A percentile compares a stretch with the other conserved stretches of the same genome.
Conservation (phyloP, 176 grass and related monocot species). For the Bothriochloa decipiens region DNA sequence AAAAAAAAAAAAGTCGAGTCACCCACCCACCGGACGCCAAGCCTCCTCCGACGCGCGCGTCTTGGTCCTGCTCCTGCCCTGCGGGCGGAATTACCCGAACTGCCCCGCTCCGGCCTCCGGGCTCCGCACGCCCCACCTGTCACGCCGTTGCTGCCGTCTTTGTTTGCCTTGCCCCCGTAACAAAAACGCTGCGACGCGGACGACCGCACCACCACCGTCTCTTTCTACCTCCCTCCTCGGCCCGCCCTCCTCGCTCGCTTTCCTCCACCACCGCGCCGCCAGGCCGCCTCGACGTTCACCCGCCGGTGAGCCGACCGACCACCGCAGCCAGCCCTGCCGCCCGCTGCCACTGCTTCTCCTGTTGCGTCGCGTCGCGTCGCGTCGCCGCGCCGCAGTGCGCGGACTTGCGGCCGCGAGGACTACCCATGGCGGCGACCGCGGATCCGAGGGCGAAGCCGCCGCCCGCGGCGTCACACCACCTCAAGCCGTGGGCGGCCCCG, state of each 20-base stretch:
- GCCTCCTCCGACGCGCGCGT: constrained; percentile 32
- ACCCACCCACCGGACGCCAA: constrained; percentile 40
- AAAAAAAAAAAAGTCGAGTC: constrained; percentile 9
- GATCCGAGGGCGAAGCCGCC: constrained; percentile 68
- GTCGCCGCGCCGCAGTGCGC: not conserved
- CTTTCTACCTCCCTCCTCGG: not conserved
- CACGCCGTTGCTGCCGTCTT: not conserved
- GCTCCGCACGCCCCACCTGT: not conserved
- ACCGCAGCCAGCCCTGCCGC: not conserved
- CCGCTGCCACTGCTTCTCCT: not conserved
- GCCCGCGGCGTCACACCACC: constrained; percentile 22
- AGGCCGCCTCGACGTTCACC: not conserved
- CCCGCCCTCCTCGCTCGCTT: not conserved
- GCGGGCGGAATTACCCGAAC: constrained; percentile 40
- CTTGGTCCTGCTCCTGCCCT: not conserved
- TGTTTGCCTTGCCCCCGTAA: constrained; percentile 21
- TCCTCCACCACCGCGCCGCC: constrained; percentile 23
- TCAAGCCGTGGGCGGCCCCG: constrained; percentile 51
- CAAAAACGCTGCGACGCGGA: constrained; percentile 48
- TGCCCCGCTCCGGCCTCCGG: constrained; percentile 12
- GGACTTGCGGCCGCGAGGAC: not conserved
- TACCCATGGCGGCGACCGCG: constrained; percentile 66
- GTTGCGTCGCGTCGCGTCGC: not conserved
- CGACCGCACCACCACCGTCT: constrained; percentile 31
- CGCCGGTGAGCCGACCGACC: not conserved